These are phyloP conservation scores for Incumbomyces delicatus DNA, from an alignment of 2,329 filamentous ascomycete genomes.

Conservation along the genomic window DNA sequence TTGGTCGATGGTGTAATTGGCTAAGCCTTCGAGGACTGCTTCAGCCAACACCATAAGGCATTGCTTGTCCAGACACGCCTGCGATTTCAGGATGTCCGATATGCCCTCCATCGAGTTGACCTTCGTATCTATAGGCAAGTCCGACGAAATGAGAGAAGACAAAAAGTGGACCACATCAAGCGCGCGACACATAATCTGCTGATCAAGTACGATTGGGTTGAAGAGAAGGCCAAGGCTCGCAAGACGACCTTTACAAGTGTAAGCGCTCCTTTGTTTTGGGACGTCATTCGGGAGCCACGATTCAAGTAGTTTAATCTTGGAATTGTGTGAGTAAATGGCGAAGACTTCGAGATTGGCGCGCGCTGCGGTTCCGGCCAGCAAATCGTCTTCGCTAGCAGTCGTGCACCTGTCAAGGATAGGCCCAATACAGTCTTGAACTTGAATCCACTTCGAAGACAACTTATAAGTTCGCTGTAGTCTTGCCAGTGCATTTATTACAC, in stretches of 20 bases:
- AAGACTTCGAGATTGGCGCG: constrained; percentile 32
- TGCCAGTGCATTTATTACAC: constrained; percentile 9
- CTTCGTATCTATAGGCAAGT: constrained; percentile 18
- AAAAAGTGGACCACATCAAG: constrained; percentile 10
- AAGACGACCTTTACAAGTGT: constrained; percentile 35
- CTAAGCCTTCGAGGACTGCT: constrained; percentile 41
- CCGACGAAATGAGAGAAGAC: constrained; percentile 11
- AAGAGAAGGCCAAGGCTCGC: constrained; percentile 33
- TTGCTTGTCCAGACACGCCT: not conserved
- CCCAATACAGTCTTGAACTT: constrained; percentile 12
- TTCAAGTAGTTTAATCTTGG: constrained; percentile 28
- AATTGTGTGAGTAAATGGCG: constrained; percentile 24
- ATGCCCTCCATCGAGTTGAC: constrained; percentile 18
- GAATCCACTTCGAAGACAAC: not conserved
- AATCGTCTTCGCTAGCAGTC: constrained; percentile 29
- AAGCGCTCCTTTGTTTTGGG: constrained; percentile 26
- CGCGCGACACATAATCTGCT: constrained; percentile 3
- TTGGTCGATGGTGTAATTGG: constrained; percentile 85
- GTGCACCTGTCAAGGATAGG: constrained; percentile 31
- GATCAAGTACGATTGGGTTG: constrained; percentile 22
- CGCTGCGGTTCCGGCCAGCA: constrained; percentile 32
- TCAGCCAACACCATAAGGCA: constrained; percentile 24
- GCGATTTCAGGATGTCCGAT: not conserved
- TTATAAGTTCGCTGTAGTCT: not conserved
- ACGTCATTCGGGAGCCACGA: constrained; percentile 32